A percentile compares a stretch with the other conserved stretches of the same genome.
Evolutionary conservation across 352 stramenopile genomes (phyloP).

Genomic region (Pythium biforme): DNA sequence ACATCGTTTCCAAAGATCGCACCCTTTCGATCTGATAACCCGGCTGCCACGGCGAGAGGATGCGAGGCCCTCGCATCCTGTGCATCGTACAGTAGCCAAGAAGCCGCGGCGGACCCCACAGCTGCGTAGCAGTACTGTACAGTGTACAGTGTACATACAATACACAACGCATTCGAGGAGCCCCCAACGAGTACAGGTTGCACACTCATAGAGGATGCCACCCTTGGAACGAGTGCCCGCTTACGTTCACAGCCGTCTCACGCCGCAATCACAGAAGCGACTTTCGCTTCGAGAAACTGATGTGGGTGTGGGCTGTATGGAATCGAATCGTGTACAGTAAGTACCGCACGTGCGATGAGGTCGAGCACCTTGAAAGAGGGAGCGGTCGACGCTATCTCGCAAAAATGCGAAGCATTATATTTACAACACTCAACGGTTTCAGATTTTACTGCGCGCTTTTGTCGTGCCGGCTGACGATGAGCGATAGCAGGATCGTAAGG

Average conservation of each 20-base stretch:
- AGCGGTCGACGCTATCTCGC: neutral
- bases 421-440: neutral
- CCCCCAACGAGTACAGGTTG: no score
- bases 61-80: neutral
- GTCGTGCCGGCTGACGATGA: constrained; percentile 13
- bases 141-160: neutral
- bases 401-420: neutral
- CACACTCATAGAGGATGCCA: no score
- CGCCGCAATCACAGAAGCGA: no score
- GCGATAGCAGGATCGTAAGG: constrained; percentile 17
- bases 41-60: neutral
- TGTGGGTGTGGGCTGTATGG: no score
- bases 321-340: no score
- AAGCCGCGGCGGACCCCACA: no score
- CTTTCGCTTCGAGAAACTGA: no score
- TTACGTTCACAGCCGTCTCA: no score
- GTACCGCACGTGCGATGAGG: neutral
- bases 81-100: neutral
- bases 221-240: neutral
- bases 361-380: neutral
- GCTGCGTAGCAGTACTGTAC: no score
- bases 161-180: no score
- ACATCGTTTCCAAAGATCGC: constrained; percentile 12
- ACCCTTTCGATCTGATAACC: constrained; percentile 22
- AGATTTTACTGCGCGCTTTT: neutral